These are phyloP conservation scores for Echria macrotheca DNA, from an alignment of 495 filamentous ascomycete species.

Conservation along the genomic window DNA sequence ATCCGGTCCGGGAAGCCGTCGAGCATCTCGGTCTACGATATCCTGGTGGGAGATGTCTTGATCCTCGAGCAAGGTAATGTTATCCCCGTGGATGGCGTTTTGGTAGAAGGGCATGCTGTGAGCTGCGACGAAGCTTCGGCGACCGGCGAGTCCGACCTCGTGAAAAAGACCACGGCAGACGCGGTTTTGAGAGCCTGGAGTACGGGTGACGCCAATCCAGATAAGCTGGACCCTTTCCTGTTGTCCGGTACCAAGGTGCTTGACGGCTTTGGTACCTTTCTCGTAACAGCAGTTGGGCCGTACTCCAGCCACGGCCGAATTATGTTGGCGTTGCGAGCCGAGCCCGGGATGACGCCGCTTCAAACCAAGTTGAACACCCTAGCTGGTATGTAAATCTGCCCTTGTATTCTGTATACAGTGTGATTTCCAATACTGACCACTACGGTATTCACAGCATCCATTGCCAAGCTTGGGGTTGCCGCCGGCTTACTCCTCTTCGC, in stretches of 20 bases:
- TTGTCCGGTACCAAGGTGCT: conserved; percentile 87
- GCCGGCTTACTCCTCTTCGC: conserved; percentile 79
- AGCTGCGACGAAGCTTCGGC: conserved; percentile 80
- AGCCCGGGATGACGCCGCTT: conserved; percentile 82
- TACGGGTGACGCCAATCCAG: not conserved
- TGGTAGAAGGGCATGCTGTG: conserved; percentile 63
- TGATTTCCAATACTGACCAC: not conserved
- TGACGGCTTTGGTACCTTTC: conserved; percentile 80
- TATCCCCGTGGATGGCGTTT: conserved; percentile 69
- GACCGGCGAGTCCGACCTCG: conserved; percentile 77
- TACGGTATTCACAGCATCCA: conserved; percentile 50
- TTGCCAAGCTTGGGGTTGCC: conserved; percentile 81
- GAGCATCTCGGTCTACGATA: conserved; percentile 64
- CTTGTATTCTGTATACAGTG: not conserved
- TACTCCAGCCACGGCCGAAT: conserved; percentile 85
- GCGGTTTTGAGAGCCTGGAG: not conserved
- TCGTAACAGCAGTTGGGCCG: conserved; percentile 80
- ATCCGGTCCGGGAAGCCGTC: conserved; percentile 70
- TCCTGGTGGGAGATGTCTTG: conserved; percentile 68
- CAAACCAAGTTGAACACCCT: conserved; percentile 85
- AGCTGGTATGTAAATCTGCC: conserved; percentile 34
- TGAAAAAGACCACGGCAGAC: conserved; percentile 65
- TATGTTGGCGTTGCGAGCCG: conserved; percentile 86
- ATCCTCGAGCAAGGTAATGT: conserved; percentile 68
- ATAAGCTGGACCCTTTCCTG: conserved; percentile 72